Evolutionary conservation across 1,139 yeast genomes (phyloP), one percentile per base, ranked within the genome.

Genomic region (Geotrichum candidum): DNA sequence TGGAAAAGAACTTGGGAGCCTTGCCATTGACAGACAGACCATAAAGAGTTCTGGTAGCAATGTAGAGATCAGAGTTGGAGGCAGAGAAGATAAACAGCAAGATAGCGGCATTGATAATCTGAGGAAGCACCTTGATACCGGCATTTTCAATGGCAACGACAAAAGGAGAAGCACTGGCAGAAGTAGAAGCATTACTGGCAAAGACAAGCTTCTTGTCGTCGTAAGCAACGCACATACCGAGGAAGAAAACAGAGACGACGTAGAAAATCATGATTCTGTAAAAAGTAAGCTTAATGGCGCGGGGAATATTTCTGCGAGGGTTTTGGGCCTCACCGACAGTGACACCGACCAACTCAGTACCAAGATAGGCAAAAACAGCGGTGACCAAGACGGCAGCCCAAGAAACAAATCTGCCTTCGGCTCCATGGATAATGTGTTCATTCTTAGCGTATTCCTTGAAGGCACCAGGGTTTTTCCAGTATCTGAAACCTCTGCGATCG

Each of bases 341-440:
- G 63, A 89, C 84, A 65, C 88, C 86, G 45, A 89, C 92, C 66
- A 87, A 84, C 68, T 88, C 96, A 0, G 91, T 85, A 0, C 96
- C 96, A 62, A 86, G 82, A 69, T 86, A 88, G 0, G 94, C 86
- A 71, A 65, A 65, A 9, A 65, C 67, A 25, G 67, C 66, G 23
- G 64, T 62, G 62, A 86, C 90, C 68, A 87, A 79, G 18, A 84
- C 88, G 10, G 88, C 80, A 64, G 83, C 82, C 69, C 86, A 87
- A 0, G 90, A 75, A 53, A 87, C 87, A 70, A 87, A 87, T 65
- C 80, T 80, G 57, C 87, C 88, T 64, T 72, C 74, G 15, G 77
- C 65, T 3, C 77, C 77, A 5, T 70, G 65, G 53, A 76, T 73
- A 45, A 75, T 68, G 23, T 54, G 57, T 3, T 58, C 63, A 13